These are phyloP conservation scores for Bipolaris gigantea DNA, from an alignment of 2,329 filamentous ascomycete species.

Conservation along the genomic window DNA sequence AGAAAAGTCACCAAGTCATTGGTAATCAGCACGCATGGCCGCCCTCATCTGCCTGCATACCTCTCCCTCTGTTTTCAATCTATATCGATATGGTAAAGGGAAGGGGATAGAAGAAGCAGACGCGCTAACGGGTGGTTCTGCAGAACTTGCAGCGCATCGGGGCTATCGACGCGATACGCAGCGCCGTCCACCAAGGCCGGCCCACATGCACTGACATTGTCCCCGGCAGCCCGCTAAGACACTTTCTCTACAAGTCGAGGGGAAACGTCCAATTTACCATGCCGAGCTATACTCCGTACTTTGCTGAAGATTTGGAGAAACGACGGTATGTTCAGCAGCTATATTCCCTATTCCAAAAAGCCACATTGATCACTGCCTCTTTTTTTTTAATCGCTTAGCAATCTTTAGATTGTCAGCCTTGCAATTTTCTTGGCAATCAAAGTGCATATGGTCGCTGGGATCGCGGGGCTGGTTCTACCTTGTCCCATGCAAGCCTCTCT, in stretches of 20 bases:
- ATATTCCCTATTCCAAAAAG: too few relatives aligned
- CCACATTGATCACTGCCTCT: too few relatives aligned
- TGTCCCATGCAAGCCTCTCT: neutral
- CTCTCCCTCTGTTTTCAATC: neutral
- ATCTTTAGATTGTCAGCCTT: neutral
- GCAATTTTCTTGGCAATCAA: neutral
- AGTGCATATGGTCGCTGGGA: too few relatives aligned
- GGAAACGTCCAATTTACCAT: slow-evolving; percentile 95
- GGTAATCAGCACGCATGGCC: neutral
- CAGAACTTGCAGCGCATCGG: slow-evolving; percentile 67
- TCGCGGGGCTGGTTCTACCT: too few relatives aligned
- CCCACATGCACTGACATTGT: slow-evolving; percentile 73
- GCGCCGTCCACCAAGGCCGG: slow-evolving; percentile 71
- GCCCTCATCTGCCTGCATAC: too few relatives aligned
- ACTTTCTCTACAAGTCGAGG: slow-evolving; percentile 95
- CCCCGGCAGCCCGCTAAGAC: slow-evolving; percentile 76
- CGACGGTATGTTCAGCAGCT: slow-evolving; percentile 55
- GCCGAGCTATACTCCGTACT: slow-evolving; percentile 75
- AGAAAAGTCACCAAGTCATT: neutral
- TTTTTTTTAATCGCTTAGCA: too few relatives aligned
- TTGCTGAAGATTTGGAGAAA: slow-evolving; percentile 61
- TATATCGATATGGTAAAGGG: neutral
- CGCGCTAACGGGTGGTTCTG: slow-evolving; percentile 13
- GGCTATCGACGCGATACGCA: slow-evolving; percentile 72
- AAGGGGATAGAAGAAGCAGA: neutral